Conservation (phyloP, 2,329 filamentous ascomycete species). For the Capronia coronata region DNA sequence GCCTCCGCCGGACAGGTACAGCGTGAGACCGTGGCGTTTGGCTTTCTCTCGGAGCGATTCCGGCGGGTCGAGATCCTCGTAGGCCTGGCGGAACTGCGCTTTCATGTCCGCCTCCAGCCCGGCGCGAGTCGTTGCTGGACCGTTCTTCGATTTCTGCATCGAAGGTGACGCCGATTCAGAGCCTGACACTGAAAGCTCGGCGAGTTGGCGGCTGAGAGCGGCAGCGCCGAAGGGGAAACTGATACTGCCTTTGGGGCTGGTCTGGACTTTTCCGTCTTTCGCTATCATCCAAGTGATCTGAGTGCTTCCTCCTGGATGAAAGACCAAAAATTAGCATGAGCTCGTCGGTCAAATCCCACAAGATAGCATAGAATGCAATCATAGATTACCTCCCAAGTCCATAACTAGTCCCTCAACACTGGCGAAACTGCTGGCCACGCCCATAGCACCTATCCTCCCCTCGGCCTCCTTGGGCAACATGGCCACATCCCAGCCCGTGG, state of each 20-base stretch:
- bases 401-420: slow-evolving; percentile 72
- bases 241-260: slow-evolving; percentile 51
- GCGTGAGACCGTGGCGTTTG: slow-evolving; percentile 50
- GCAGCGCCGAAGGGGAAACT: slow-evolving; percentile 67
- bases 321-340: background rate
- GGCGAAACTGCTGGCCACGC: slow-evolving; percentile 68
- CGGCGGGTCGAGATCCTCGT: slow-evolving; percentile 52
- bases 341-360: too few relatives aligned
- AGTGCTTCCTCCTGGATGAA: slow-evolving; percentile 35
- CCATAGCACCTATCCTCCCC: slow-evolving; percentile 74
- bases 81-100: slow-evolving; percentile 54
- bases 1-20: slow-evolving; percentile 84
- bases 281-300: slow-evolving; percentile 63
- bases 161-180: background rate
- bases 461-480: slow-evolving; percentile 74
- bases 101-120: slow-evolving; percentile 41
- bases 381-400: slow-evolving; percentile 64
- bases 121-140: slow-evolving; percentile 36
- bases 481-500: slow-evolving; percentile 62
- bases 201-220: slow-evolving; percentile 53
- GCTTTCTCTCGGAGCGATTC: slow-evolving; percentile 43
- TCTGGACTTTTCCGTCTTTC: slow-evolving; percentile 44
- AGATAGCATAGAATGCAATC: slow-evolving; percentile 5
- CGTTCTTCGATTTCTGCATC: slow-evolving; percentile 19
- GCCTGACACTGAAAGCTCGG: slow-evolving; percentile 32